Evolutionary conservation across 352 stramenopile genomes (phyloP).

Genomic region (Elongisporangium prolatum): DNA sequence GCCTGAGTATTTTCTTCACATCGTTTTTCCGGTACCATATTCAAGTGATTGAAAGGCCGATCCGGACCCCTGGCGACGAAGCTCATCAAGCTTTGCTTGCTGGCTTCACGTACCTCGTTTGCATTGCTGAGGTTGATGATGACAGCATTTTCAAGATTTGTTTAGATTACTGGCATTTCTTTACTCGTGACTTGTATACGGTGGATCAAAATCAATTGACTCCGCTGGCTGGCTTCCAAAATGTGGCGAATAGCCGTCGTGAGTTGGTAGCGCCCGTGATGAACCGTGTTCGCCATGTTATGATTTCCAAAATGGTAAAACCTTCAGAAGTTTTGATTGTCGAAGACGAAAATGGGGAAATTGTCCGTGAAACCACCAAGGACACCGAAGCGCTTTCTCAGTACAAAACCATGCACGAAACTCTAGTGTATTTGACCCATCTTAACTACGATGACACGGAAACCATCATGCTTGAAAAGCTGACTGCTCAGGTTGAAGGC

Average conservation of each 20-base stretch:
- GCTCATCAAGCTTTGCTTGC: constrained; percentile 89
- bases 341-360: constrained; percentile 98
- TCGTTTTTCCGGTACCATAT: constrained; percentile 95
- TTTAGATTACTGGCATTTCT: constrained; percentile 97
- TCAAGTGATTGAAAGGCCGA: constrained; percentile 91
- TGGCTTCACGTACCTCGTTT: constrained; percentile 92
- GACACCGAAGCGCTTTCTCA: constrained; percentile 99
- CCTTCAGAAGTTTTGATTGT: constrained; percentile 99
- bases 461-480: constrained; percentile 98
- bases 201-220: constrained; percentile 79
- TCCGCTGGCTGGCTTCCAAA: constrained; percentile 55
- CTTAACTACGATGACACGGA: constrained; percentile 99
- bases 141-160: constrained; percentile 99
- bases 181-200: constrained; percentile 96
- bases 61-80: constrained; percentile 71
- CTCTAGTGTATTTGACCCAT: constrained; percentile 99
- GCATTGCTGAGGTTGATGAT: constrained; percentile 90
- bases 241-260: constrained; percentile 43
- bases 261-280: constrained; percentile 86
- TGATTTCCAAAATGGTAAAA: constrained; percentile 99
- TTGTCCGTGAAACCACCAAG: constrained; percentile 97
- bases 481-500: constrained; percentile 89
- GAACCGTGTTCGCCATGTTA: constrained; percentile 94
- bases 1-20: constrained; percentile 96
- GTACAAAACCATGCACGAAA: constrained; percentile 99